phyloP scores from a whole-genome alignment of 2,329 filamentous ascomycete species.

The Fusarium annulatum region DNA sequence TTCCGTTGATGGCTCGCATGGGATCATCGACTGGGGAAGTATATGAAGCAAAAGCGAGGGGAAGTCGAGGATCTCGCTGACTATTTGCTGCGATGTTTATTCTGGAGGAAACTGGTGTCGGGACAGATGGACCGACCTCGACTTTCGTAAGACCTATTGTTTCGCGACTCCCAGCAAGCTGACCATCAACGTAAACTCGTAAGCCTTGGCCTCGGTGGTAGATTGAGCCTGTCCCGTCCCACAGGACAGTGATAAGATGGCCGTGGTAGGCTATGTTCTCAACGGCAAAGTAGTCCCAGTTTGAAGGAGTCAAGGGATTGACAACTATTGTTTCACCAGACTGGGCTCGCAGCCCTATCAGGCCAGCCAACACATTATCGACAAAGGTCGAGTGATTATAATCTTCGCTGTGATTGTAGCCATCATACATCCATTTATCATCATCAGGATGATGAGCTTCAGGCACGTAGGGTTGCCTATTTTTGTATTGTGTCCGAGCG shows the following conservation, averaged over 20 bases:
- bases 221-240: background rate
- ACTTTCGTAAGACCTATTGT: background rate
- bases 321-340: background rate
- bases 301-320: background rate
- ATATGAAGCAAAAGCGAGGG: background rate
- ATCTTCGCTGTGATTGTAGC: slow-evolving; percentile 1
- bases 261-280: background rate
- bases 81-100: background rate
- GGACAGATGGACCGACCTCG: background rate
- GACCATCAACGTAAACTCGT: background rate
- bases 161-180: background rate
- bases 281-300: background rate
- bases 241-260: background rate
- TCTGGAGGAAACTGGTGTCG: fast-evolving
- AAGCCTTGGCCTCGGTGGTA: background rate
- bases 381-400: background rate
- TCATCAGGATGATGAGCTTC: slow-evolving; percentile 2
- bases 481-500: background rate
- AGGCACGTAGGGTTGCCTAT: background rate
- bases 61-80: background rate
- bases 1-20: background rate
- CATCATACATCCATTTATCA: background rate
- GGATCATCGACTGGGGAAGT: background rate
- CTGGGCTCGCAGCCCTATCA: background rate
- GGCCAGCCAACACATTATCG: background rate